Conservation (phyloP, 2,329 filamentous ascomycete species). For the Colletotrichum sp. region DNA sequence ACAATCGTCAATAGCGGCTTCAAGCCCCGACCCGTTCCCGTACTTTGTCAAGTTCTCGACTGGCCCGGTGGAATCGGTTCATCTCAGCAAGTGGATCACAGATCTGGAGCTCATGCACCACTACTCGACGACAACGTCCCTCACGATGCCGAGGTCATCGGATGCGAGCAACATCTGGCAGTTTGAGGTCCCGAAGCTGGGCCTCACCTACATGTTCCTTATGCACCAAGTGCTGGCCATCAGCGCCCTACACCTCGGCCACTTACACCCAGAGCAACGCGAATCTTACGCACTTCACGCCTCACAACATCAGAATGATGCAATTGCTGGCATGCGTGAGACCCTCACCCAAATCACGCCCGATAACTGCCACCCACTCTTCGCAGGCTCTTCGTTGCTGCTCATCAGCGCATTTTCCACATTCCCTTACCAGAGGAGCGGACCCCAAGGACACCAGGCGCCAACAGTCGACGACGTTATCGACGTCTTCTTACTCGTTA, state of each 20-base stretch:
- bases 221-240: slow-evolving; percentile 36
- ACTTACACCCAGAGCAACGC: slow-evolving; percentile 27
- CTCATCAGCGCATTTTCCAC: slow-evolving; percentile 35
- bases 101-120: slow-evolving; percentile 43
- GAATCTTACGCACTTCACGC: slow-evolving; percentile 29
- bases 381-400: slow-evolving; percentile 34
- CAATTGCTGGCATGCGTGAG: slow-evolving; percentile 32
- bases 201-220: slow-evolving; percentile 30
- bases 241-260: slow-evolving; percentile 32
- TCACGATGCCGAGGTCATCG: slow-evolving; percentile 30
- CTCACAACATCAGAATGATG: slow-evolving; percentile 36
- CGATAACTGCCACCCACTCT: slow-evolving; percentile 36
- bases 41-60: slow-evolving; percentile 28
- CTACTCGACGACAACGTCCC: slow-evolving; percentile 32
- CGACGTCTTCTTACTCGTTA: slow-evolving; percentile 33
- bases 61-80: slow-evolving; percentile 18
- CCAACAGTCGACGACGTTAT: slow-evolving; percentile 34
- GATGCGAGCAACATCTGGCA: slow-evolving; percentile 34
- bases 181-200: slow-evolving; percentile 28
- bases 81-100: slow-evolving; percentile 32
- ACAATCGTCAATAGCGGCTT: neutral
- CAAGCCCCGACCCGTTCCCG: slow-evolving; percentile 14
- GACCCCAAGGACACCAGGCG: neutral
- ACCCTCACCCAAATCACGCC: slow-evolving; percentile 27
- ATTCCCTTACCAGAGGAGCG: slow-evolving; percentile 22